phyloP scores from a whole-genome alignment of 2,329 filamentous ascomycete species.

The Exophiala bonariae region DNA sequence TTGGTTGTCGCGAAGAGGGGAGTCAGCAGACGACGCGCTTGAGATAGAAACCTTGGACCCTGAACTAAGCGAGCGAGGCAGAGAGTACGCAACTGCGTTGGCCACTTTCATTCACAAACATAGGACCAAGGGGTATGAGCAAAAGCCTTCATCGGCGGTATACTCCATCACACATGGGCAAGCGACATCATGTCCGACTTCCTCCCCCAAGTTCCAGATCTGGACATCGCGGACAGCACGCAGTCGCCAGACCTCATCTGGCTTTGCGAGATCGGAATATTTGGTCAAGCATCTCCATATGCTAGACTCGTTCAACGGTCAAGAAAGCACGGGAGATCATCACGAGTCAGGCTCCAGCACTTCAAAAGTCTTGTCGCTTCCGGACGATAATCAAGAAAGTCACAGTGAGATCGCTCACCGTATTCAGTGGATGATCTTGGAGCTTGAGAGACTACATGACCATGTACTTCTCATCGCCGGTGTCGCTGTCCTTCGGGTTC shows the following conservation, averaged over 20 bases:
- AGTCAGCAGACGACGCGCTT: conserved; percentile 80
- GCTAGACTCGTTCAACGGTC: too few species aligned
- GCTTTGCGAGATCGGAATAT: too few species aligned
- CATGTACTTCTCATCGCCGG: conserved; percentile 91
- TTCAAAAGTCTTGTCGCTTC: too few species aligned
- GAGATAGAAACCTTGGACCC: conserved; percentile 92
- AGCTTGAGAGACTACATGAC: conserved; percentile 95
- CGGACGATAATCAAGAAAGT: too few species aligned
- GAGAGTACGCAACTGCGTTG: conserved; percentile 73
- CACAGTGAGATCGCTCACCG: too few species aligned
- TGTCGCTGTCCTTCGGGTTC: conserved; percentile 83
- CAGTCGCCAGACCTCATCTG: too few species aligned
- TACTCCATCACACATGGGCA: too few species aligned
- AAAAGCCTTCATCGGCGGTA: conserved; percentile 34
- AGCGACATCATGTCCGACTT: too few species aligned
- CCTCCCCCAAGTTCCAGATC: conserved; percentile 33
- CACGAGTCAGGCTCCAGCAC: too few species aligned
- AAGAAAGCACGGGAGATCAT: too few species aligned
- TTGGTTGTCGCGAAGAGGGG: conserved; percentile 94
- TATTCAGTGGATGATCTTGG: conserved; percentile 61
- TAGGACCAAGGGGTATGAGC: conserved; percentile 75
- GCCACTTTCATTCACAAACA: conserved; percentile 81
- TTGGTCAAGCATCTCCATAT: too few species aligned
- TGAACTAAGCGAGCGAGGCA: conserved; percentile 75
- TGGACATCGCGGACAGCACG: too few species aligned